Percentiles rank a stretch among this genome's conserved stretches.
Conservation (phyloP, 129 eudicot genomes). For the Saposhnikovia divaricata region DNA sequence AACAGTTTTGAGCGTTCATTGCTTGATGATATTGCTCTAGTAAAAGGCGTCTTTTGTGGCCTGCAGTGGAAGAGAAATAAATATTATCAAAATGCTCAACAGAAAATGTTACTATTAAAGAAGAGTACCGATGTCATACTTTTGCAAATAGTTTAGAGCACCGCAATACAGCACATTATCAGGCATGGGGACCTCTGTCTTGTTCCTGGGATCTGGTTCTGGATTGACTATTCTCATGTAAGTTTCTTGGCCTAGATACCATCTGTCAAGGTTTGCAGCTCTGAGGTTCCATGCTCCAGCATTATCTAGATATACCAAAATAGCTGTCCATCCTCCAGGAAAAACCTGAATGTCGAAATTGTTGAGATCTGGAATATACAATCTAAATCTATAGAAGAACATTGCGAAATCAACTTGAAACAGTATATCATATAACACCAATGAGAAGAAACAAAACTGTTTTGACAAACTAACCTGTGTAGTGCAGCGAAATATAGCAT, state of each 20-base stretch:
- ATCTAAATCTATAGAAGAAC: neutral
- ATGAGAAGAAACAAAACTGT: neutral
- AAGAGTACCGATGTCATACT: conserved; percentile 8
- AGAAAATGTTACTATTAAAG: neutral
- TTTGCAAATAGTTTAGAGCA: conserved; percentile 18
- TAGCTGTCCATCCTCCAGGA: conserved; percentile 30
- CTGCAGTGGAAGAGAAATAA: neutral
- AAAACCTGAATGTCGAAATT: conserved; percentile 10
- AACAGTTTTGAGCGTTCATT: neutral
- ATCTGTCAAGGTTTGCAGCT: conserved; percentile 26
- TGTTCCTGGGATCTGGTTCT: conserved; percentile 12
- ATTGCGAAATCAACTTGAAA: neutral
- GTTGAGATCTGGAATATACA: too few relatives aligned
- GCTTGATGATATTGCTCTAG: neutral
- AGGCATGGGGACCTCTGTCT: conserved; percentile 16
- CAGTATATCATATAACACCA: neutral
- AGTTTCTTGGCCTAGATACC: conserved; percentile 33
- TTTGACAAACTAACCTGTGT: conserved; percentile 1
- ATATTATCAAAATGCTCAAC: neutral
- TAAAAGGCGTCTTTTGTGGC: neutral
- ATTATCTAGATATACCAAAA: conserved; percentile 19
- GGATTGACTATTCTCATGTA: conserved; percentile 21
- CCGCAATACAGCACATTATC: conserved; percentile 21
- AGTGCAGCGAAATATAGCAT: conserved; percentile 26
- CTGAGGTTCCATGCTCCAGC: conserved; percentile 32